These are phyloP conservation scores for Yamadazyma friedrichii DNA, from an alignment of 1,139 yeast species.

Conservation along the genomic window DNA sequence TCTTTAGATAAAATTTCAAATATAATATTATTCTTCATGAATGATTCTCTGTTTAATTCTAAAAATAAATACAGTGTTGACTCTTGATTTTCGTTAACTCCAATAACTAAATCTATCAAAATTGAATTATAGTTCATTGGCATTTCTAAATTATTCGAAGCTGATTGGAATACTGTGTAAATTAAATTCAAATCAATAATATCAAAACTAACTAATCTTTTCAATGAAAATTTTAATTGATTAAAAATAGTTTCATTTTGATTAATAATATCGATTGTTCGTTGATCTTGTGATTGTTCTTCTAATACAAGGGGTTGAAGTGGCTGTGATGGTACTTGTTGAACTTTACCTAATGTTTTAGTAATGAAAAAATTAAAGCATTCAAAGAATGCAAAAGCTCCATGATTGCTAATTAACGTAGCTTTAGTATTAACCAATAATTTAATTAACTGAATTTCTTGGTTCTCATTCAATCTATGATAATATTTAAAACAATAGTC, in stretches of 20 bases:
- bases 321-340: not conserved
- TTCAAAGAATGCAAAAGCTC: conserved; percentile 12
- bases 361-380: conserved; percentile 14
- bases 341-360: conserved; percentile 11
- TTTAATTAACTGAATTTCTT: conserved; percentile 14
- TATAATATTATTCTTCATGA: conserved; percentile 5
- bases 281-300: not conserved
- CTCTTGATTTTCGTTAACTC: conserved; percentile 5
- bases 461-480: conserved; percentile 6
- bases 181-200: conserved; percentile 11
- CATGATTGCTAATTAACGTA: conserved; percentile 12
- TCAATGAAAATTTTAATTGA: conserved; percentile 7
- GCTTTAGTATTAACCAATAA: conserved; percentile 21
- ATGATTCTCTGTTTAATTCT: conserved; percentile 8
- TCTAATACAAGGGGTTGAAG: not conserved
- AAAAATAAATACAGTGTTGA: not conserved
- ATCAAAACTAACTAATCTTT: conserved; percentile 12
- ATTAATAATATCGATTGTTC: not conserved
- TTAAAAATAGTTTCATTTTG: conserved; percentile 1
- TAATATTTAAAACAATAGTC: conserved; percentile 13
- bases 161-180: conserved; percentile 9
- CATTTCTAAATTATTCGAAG: conserved; percentile 7
- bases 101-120: conserved; percentile 19
- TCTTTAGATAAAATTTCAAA: conserved; percentile 6
- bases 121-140: conserved; percentile 5